Conservation (phyloP, 257 asterid genomes). For the Fraxinus anomala region DNA sequence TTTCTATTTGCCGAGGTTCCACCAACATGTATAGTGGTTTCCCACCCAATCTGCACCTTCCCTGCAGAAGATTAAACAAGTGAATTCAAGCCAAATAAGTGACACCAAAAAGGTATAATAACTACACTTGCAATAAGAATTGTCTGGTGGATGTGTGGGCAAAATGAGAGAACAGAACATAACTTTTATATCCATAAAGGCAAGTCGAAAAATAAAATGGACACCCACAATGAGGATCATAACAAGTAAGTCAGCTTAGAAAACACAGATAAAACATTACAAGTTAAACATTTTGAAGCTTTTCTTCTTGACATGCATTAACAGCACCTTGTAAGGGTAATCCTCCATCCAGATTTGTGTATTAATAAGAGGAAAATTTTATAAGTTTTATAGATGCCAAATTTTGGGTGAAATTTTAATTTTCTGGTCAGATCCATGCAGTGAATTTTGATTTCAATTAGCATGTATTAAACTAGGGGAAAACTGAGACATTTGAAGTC, state of each 20-base stretch:
- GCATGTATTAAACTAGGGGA: neutral
- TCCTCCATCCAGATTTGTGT: neutral
- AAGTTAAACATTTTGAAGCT: neutral
- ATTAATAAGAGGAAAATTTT: neutral
- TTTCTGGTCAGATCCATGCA: neutral
- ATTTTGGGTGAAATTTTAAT: neutral
- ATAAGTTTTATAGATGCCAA: neutral
- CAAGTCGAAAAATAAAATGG: neutral
- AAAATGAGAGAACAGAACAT: neutral
- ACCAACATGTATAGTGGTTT: slow-evolving; percentile 77
- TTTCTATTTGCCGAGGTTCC: slow-evolving; percentile 68
- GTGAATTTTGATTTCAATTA: neutral
- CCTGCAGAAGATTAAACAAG: slow-evolving; percentile 38
- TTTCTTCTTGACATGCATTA: neutral
- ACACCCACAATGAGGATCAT: neutral
- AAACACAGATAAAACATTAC: neutral
- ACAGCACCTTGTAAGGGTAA: neutral
- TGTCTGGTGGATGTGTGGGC: neutral
- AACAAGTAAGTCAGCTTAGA: neutral
- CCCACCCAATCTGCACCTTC: slow-evolving; percentile 59
- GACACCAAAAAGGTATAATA: neutral
- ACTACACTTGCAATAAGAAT: neutral
- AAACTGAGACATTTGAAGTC: neutral
- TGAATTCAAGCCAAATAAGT: neutral
- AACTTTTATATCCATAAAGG: neutral